Conservation (phyloP, 257 asterid species). For the Nicotiana noctiflora region DNA sequence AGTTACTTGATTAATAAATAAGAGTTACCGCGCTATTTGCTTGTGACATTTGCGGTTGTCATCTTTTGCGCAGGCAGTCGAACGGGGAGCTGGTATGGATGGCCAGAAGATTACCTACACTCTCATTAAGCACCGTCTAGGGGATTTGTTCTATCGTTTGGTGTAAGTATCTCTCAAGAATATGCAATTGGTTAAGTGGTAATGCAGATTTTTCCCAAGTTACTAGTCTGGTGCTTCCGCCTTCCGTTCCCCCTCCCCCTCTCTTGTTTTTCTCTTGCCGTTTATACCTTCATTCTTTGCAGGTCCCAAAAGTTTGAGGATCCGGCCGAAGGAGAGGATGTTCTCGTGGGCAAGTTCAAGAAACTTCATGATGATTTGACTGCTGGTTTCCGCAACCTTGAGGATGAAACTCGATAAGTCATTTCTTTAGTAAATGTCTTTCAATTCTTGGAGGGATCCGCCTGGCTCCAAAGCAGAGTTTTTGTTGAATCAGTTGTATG, state of each 20-base stretch:
- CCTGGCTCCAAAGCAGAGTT: background rate
- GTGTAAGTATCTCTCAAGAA: constrained; percentile 54
- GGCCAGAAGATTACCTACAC: constrained; percentile 87
- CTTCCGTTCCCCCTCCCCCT: background rate
- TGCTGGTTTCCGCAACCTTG: constrained; percentile 96
- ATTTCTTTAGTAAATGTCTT: background rate
- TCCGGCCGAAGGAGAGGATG: constrained; percentile 94
- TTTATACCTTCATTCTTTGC: constrained; percentile 10
- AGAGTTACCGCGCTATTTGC: background rate
- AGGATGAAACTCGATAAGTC: constrained; percentile 78
- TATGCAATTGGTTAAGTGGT: background rate
- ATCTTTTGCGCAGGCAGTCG: constrained; percentile 58
- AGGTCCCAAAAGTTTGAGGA: constrained; percentile 99
- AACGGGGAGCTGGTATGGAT: constrained; percentile 96
- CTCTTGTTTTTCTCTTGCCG: background rate
- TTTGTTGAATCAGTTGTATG: background rate
- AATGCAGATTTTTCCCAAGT: background rate
- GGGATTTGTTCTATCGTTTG: constrained; percentile 84
- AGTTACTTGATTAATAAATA: background rate
- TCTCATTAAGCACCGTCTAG: constrained; percentile 83
- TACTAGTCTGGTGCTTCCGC: background rate
- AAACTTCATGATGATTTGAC: constrained; percentile 81
- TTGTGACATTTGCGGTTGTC: background rate
- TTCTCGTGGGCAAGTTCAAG: constrained; percentile 60
- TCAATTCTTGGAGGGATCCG: background rate